Conservation (phyloP, 169 alveolate genomes). For the Plasmodium billcollinsi region DNA sequence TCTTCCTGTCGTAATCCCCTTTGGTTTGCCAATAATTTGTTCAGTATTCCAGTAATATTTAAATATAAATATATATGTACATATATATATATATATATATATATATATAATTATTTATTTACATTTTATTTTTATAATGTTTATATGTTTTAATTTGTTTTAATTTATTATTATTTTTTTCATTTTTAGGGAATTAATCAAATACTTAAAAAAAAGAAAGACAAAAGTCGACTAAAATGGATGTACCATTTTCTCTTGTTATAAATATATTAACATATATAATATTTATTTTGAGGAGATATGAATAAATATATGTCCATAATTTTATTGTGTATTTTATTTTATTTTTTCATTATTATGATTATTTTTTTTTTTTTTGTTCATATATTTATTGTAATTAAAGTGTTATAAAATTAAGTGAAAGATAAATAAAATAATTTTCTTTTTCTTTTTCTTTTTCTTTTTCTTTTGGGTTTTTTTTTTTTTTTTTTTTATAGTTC, state of each 20-base stretch:
- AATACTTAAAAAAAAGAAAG: neutral
- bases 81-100: too few species aligned
- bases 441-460: too few species aligned
- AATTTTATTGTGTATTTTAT: too few species aligned
- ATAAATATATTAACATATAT: too few species aligned
- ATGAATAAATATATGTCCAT: neutral
- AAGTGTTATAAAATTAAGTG: too few species aligned
- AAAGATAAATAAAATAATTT: too few species aligned
- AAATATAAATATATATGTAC: neutral
- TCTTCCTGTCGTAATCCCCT: constrained; percentile 53
- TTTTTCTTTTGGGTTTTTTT: too few species aligned
- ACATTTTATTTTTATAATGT: neutral
- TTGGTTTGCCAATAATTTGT: constrained; percentile 23
- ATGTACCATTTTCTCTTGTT: neutral
- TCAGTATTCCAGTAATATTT: constrained; percentile 48
- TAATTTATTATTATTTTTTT: neutral
- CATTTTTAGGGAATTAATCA: constrained; percentile 1
- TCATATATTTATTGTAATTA: too few species aligned
- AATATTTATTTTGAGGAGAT: neutral
- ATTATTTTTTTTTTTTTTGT: too few species aligned
- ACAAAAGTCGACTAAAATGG: neutral
- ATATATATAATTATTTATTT: neutral
- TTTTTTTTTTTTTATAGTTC: too few species aligned
- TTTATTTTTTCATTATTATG: too few species aligned
- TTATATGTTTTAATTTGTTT: neutral